Base-by-base conservation (phyloP, 2,329 filamentous ascomycete species). In the Colletotrichum spinosum region DNA sequence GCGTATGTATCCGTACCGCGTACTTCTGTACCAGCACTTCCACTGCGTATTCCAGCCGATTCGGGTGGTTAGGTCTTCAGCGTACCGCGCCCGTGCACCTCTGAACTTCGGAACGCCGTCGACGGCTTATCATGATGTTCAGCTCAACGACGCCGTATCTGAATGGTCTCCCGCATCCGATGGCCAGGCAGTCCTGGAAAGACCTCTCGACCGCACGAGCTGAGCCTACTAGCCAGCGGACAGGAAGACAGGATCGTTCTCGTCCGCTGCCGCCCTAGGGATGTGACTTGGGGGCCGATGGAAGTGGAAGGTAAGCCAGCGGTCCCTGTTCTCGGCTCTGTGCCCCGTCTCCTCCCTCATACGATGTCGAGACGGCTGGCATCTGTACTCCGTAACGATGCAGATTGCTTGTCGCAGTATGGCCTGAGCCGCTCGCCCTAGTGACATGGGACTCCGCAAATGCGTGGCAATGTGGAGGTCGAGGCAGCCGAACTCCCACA, bases 201-300 rank as follows among this genome's bases (percentile, higher is more conserved):
- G 46, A 39, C 52, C 25, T 41, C 13, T 37, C 35, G 38, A 54
- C 42, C 37, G 13, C 33, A 52, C 15, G 7, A n/a, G 41, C 49
- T n/a, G 52, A 38, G 61, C 34, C 42, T 17, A 35, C 51, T 52
- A 52, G 44, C 39, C 17, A 38, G 44, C 45, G 46, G 46, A 44
- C 37, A 49, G 25, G 25, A 25, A 25, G 25, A 5, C 25, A 25
- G 45, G 33, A 52, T 56, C 39, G 41, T 48, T 53, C 53, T 45
- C 58, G 50, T 42, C 58, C 17, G 46, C 37, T 56, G 46, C 52
- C 58, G 41, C 52, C 39, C 15, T 56, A 65, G 35, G 60, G 60
- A 65, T 67, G 64, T 55, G 42, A 64, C 64, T 54, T 67, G 64
- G 60, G 64, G 60, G 60, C 64, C 64, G 64, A 59, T 59, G 53